Percentiles rank a stretch among this genome's conserved stretches.
Evolutionary conservation across 805 yeast genomes (phyloP).

Genomic region (Yarrowia keelungensis): DNA sequence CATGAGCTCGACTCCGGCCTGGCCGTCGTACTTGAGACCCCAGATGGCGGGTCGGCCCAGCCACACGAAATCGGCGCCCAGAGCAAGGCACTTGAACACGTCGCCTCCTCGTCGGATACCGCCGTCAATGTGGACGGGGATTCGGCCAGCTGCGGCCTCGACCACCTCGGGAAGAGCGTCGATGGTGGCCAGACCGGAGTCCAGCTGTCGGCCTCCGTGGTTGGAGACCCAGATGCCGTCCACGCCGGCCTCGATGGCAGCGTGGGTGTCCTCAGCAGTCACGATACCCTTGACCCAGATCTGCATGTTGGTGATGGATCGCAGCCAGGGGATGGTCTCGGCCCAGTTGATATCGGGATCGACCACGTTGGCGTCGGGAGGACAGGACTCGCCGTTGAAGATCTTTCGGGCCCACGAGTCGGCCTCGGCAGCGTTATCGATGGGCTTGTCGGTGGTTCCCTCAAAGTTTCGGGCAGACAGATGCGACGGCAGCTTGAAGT

Average conservation of each 20-base stretch:
- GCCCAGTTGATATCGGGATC: constrained; percentile 49
- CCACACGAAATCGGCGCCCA: constrained; percentile 73
- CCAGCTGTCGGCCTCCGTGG: constrained; percentile 80
- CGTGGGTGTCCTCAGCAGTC: constrained; percentile 67
- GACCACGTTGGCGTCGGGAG: constrained; percentile 42
- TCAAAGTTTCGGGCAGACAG: constrained; percentile 46
- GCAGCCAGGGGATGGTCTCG: constrained; percentile 48
- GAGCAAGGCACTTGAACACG: constrained; percentile 67
- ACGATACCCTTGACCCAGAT: constrained; percentile 69
- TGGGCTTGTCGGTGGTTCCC: constrained; percentile 40
- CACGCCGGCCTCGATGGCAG: constrained; percentile 64
- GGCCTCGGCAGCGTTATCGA: constrained; percentile 45
- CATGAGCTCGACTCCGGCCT: constrained; percentile 61
- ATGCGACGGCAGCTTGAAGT: constrained; percentile 44
- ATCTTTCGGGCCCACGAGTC: constrained; percentile 43
- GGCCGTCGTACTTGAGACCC: constrained; percentile 73
- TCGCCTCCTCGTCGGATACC: constrained; percentile 75
- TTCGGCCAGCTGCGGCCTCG: constrained; percentile 51
- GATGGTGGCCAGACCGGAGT: constrained; percentile 65
- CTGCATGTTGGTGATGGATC: constrained; percentile 53
- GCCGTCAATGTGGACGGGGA: constrained; percentile 71
- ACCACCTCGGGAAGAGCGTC: constrained; percentile 68
- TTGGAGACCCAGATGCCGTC: constrained; percentile 72
- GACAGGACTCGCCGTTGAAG: constrained; percentile 39
- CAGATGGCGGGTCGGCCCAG: constrained; percentile 71